phyloP scores from a whole-genome alignment of 2,329 filamentous ascomycete genomes.

The Aspergillus sp. region DNA sequence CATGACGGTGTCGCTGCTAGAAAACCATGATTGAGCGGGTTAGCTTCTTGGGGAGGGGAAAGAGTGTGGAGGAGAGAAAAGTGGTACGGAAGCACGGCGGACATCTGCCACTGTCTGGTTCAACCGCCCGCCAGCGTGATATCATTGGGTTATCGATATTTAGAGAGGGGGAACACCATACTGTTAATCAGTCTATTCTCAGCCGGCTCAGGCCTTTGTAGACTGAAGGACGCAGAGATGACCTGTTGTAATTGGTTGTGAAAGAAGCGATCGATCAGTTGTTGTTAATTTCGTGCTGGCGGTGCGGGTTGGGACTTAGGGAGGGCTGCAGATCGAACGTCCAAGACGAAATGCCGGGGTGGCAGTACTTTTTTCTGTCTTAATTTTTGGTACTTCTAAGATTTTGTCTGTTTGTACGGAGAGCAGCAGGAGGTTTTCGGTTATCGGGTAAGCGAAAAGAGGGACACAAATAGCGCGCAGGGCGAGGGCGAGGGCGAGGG shows the following conservation, averaged over 20 bases:
- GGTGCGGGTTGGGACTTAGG: slow-evolving; percentile 10
- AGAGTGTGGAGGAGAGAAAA: slow-evolving; percentile 17
- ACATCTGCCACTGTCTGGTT: slow-evolving; percentile 13
- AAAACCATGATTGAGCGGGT: slow-evolving; percentile 14
- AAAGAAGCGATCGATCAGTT: slow-evolving; percentile 12
- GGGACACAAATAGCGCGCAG: slow-evolving; percentile 6
- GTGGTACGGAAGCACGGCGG: slow-evolving; percentile 12
- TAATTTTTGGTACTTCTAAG: slow-evolving; percentile 18
- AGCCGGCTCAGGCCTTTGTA: slow-evolving; percentile 13
- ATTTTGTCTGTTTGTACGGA: slow-evolving; percentile 11
- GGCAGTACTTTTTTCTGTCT: background rate
- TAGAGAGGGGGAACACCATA: slow-evolving; percentile 4
- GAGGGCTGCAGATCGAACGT: slow-evolving; percentile 16
- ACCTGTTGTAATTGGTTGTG: slow-evolving; percentile 20
- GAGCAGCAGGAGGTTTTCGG: slow-evolving; percentile 11
- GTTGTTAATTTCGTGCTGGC: slow-evolving; percentile 7
- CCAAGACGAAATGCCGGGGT: slow-evolving; percentile 13
- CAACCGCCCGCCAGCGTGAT: slow-evolving; percentile 23
- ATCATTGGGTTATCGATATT: slow-evolving; percentile 24
- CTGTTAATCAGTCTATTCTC: slow-evolving; percentile 26
- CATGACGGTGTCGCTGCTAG: slow-evolving; percentile 20
- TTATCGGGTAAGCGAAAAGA: slow-evolving; percentile 12
- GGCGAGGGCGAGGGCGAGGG: slow-evolving; percentile 10
- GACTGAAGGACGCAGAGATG: background rate
- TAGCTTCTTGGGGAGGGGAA: slow-evolving; percentile 13